Conservation (phyloP, 768 basidiomycete species). For the Podaxis sp. region DNA sequence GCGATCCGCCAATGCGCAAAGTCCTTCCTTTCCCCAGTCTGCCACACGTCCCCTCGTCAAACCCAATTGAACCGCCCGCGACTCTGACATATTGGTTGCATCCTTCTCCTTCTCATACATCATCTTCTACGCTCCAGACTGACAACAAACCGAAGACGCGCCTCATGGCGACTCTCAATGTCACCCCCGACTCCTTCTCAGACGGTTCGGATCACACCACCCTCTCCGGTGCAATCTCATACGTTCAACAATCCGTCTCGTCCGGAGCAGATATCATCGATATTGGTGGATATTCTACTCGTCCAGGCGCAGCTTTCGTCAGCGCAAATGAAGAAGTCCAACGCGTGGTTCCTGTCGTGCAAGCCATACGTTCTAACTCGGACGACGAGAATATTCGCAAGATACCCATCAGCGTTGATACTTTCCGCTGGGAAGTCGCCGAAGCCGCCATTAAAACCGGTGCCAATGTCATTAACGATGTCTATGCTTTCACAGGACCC, state of each 20-base stretch:
- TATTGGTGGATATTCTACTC: constrained; percentile 91
- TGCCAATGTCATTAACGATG: constrained; percentile 94
- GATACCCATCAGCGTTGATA: constrained; percentile 79
- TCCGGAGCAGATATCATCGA: constrained; percentile 81
- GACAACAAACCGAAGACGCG: constrained; percentile 44
- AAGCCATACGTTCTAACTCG: constrained; percentile 44
- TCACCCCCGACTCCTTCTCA: constrained; percentile 95
- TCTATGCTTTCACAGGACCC: constrained; percentile 75
- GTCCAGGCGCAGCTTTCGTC: constrained; percentile 75
- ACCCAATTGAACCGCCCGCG: constrained; percentile 37
- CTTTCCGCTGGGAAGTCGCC: constrained; percentile 84
- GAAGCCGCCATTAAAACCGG: constrained; percentile 74
- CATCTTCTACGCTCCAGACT: neutral
- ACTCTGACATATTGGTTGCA: constrained; percentile 55
- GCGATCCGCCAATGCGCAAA: constrained; percentile 57
- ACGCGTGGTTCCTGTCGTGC: constrained; percentile 73
- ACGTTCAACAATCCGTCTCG: constrained; percentile 45
- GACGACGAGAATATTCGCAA: constrained; percentile 13
- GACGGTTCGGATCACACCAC: constrained; percentile 70
- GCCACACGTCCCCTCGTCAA: constrained; percentile 33
- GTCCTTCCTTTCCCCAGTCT: constrained; percentile 74
- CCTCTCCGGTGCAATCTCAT: constrained; percentile 52
- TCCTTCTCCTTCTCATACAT: constrained; percentile 21
- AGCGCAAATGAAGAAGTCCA: constrained; percentile 65
- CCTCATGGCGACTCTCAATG: constrained; percentile 92